These are phyloP conservation scores for Tuber calosporum DNA, from an alignment of 495 filamentous ascomycete species.

Conservation along the genomic window DNA sequence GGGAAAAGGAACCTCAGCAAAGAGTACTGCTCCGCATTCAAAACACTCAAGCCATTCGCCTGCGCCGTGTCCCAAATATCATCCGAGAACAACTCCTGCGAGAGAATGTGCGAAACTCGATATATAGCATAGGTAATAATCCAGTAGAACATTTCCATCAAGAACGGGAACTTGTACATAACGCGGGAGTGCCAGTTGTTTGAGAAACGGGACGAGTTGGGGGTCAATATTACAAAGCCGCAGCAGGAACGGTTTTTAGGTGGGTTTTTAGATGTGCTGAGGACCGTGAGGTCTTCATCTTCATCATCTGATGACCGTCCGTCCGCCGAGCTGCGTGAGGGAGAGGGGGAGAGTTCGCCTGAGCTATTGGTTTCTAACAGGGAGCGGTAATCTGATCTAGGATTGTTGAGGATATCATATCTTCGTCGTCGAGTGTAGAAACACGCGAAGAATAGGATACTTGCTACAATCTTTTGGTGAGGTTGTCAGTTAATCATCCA, in stretches of 20 bases:
- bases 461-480: slow-evolving; percentile 50
- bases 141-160: slow-evolving; percentile 80
- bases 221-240: slow-evolving; percentile 49
- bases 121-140: slow-evolving; percentile 62
- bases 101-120: slow-evolving; percentile 53
- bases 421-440: slow-evolving; percentile 51
- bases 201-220: slow-evolving; percentile 54
- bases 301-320: slow-evolving; percentile 22
- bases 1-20: slow-evolving; percentile 53
- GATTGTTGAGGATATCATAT: slow-evolving; percentile 46
- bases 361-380: slow-evolving; percentile 41
- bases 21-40: slow-evolving; percentile 56
- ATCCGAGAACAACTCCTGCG: slow-evolving; percentile 53
- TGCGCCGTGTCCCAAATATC: slow-evolving; percentile 62
- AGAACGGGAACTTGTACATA: slow-evolving; percentile 62
- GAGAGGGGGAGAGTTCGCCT: slow-evolving; percentile 43
- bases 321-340: slow-evolving; percentile 25
- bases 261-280: slow-evolving; percentile 43
- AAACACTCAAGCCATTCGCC: slow-evolving; percentile 55
- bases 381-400: slow-evolving; percentile 39
- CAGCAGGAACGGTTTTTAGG: slow-evolving; percentile 49
- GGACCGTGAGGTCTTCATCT: slow-evolving; percentile 38
- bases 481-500: background rate
- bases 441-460: slow-evolving; percentile 54
- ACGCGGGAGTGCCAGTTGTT: slow-evolving; percentile 55